Conservation (phyloP, 805 yeast species). For the Ogataea allantospora region DNA sequence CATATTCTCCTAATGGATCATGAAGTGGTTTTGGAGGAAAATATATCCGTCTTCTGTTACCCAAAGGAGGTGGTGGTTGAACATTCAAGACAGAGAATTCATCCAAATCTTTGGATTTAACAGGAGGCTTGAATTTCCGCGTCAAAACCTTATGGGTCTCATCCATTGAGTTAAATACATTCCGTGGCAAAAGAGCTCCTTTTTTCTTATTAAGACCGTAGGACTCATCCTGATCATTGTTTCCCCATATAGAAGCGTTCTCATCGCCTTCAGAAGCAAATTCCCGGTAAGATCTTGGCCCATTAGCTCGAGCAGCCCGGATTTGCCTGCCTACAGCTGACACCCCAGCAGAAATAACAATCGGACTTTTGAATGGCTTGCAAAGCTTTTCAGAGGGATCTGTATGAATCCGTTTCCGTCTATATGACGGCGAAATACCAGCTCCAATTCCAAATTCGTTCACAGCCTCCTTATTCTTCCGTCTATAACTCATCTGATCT, state of each 20-base stretch:
- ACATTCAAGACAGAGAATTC: constrained; percentile 28
- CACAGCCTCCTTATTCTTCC: constrained; percentile 14
- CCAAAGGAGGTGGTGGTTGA: constrained; percentile 74
- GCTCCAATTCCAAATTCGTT: constrained; percentile 67
- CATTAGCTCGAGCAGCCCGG: constrained; percentile 31
- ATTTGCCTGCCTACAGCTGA: constrained; percentile 12
- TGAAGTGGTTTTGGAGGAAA: constrained; percentile 90
- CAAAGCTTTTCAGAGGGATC: constrained; percentile 53
- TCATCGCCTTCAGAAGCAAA: constrained; percentile 31
- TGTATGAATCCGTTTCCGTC: constrained; percentile 53
- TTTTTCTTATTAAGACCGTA: constrained; percentile 38
- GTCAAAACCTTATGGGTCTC: constrained; percentile 41
- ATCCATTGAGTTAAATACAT: constrained; percentile 42
- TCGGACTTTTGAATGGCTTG: constrained; percentile 70
- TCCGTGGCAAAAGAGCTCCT: constrained; percentile 63
- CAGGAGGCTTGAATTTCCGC: constrained; percentile 61
- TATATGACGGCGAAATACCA: constrained; percentile 54
- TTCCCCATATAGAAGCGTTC: constrained; percentile 31
- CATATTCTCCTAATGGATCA: constrained; percentile 91
- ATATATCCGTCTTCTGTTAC: constrained; percentile 67
- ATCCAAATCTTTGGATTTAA: constrained; percentile 41
- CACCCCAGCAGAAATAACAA: constrained; percentile 27
- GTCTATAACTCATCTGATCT: constrained; percentile 4
- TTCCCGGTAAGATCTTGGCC: constrained; percentile 42
- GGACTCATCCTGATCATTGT: constrained; percentile 30